Evolutionary conservation across 2,329 filamentous ascomycete species (phyloP).

Genomic region (Chaetomium olivaceum): DNA sequence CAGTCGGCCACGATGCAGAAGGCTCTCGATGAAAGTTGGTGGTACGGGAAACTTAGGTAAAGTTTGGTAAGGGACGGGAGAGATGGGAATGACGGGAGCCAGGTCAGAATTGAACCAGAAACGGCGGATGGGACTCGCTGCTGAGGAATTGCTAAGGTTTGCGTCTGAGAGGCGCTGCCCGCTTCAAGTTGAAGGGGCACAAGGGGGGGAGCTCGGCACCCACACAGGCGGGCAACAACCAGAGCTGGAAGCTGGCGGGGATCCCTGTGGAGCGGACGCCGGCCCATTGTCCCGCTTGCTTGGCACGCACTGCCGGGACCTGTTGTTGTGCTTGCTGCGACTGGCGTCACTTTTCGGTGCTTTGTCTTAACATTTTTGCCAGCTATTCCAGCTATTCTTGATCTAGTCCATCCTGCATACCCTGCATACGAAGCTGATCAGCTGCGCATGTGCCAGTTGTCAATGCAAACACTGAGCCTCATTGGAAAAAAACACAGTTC

Average conservation of each 20-base stretch:
- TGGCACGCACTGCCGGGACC: slow-evolving; percentile 7
- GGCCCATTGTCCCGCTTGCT: slow-evolving; percentile 14
- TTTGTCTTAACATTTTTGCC: not conserved
- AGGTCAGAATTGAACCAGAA: not conserved
- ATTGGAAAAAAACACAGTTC: not conserved
- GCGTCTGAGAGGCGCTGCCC: slow-evolving; percentile 4
- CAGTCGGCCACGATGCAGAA: not conserved
- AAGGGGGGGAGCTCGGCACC: not conserved
- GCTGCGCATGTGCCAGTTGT: slow-evolving; percentile 2
- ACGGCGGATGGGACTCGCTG: slow-evolving; percentile 6
- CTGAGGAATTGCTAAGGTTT: slow-evolving; percentile 5
- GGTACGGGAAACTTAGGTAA: not conserved
- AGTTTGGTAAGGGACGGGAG: not conserved
- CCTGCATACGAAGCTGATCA: not conserved
- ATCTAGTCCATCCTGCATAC: not conserved
- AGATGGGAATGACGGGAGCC: not conserved
- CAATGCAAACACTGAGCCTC: not conserved
- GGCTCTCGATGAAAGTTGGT: not conserved
- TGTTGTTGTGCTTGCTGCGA: not conserved
- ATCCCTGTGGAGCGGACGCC: slow-evolving; percentile 5
- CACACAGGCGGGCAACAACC: not conserved
- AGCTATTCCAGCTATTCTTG: not conserved
- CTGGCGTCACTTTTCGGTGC: slow-evolving; percentile 1
- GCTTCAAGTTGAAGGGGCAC: not conserved
- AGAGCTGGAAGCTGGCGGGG: slow-evolving; percentile 5